Evolutionary conservation across 2,329 filamentous ascomycete species (phyloP), one percentile per base, ranked within the genome.

Genomic region (Geoglossum cookeanum): DNA sequence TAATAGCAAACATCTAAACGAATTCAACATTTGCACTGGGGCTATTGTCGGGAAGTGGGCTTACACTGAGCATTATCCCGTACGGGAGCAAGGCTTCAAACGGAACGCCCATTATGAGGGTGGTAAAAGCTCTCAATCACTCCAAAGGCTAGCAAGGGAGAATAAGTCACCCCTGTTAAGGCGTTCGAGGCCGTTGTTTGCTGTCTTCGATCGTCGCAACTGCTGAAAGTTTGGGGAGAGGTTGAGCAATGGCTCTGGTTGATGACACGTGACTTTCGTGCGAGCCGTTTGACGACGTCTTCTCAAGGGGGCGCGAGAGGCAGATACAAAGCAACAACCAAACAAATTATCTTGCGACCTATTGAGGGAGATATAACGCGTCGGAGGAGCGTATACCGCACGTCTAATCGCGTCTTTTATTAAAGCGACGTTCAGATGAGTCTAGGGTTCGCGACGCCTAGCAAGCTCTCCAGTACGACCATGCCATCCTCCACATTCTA

Each of bases 11-110:
- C 74, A 81, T 78, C 78, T 81, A 66, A 64, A 4, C 8, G 11
- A 17, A 3, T 63, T 60, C 62, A 60, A 32, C 39, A 44, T 37
- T 35, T 32, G 42, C 37, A 13, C 37, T 22, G 32, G 22, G 32
- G 22, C 49, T 37, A 15, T 45, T 45, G 35, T 22, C 22, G 51
- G 0, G 30, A n/a, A 32, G 42, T 59, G 58, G 54, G 71, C 77
- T 60, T 76, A 82, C 79, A 66, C 69, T 75, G 57, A 80, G 70
- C 70, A 81, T 79, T 66, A 83, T 78, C 63, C 74, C 80, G 67
- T 82, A 83, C 54, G 80, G 80, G 64, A 83, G 66, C 62, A 83
- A 69, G 62, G 80, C 76, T 71, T 84, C 80, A 68, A 83, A 83
- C 49, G 80, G 80, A 61, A 84, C 78, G 69, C 78, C 79, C 80